Evolutionary conservation across 2,329 filamentous ascomycete genomes (phyloP), one percentile per base, ranked within the genome.

Genomic region (Phaeoacremonium minimum): DNA sequence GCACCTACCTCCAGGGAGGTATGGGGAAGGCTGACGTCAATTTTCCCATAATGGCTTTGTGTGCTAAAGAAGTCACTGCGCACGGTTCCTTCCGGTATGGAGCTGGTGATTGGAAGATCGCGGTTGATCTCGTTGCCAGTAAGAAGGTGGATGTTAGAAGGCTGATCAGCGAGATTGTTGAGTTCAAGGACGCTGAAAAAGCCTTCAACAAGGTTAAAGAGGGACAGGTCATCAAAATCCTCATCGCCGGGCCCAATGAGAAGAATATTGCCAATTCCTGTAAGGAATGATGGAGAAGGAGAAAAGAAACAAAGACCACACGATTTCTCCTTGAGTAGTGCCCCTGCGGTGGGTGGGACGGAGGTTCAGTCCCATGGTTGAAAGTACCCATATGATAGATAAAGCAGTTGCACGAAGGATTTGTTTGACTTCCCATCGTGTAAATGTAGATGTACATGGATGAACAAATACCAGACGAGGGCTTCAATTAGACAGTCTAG

Each of bases 1-100:
- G 87, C 19, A 82, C 75, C n/a, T 91, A 87, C 51, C 83, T 94
- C 7, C 87, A 94, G 65, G 87, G 82, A 41, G 90, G 89, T 36
- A 95, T 95, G 88, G 91, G 91, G 53, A 85, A 84, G 56, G 63
- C 80, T 29, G 86, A 95, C 53, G 89, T 95, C 58, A 85, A 65
- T 7, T 95, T 96, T 69, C 91, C 91, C 34, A 95, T 97, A 57
- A 86, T 90, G 76, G 83, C 85, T 7, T 71, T 94, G 56, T 94
- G 88, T 60, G 73, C 82, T 32, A 96, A 95, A 67, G 91, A 96
- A 68, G 71, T 95, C 33, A 95, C 82, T 9, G 74, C 86, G 32
- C 87, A 84, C 55, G 91, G 90, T 15, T 89, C 83, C 44, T 96
- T 96, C 73, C 78, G 91, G 28, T 97, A 97, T 61, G 83, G 83